Evolutionary conservation across 1,284 basidiomycete genomes (phyloP), one percentile per base, ranked within the genome.

Genomic region (Leucoagaricus sp.): DNA sequence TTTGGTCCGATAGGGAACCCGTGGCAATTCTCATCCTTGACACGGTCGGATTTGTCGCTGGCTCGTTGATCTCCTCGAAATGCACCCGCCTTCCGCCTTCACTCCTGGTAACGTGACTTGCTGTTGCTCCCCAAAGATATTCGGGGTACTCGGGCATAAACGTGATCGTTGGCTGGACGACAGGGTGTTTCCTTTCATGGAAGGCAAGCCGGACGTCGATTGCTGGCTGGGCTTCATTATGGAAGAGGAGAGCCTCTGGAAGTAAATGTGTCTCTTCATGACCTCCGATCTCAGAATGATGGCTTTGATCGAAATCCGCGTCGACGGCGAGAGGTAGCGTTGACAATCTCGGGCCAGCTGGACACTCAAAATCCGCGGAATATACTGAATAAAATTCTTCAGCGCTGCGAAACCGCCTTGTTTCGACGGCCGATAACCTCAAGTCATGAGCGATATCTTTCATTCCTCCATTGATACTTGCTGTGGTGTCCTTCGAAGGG

Each of bases 131-230:
- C 53, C 53, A 48, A 17, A 47, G 34, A 23, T 54, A 40, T 19
- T 19, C 52, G 38, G 52, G 44, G 33, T 17, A 19, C 45, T 38
- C 52, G 21, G 52, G 44, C 33, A 40, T 47, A 15, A 46, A 47
- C 13, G 52, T 54, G 52, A 47, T 40, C 10, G 52, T 29, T 26
- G 52, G 52, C 44, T 40, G 25, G 17, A 15, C 52, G 13, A 54
- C 45, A 6, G 19, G 19, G 19, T 45, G 34, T 2, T 12, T 19
- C 25, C 45, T 29, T 7, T 40, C 23, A 3, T 47, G 26, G 42
- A 47, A 54, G 53, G 44, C 44, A 25, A 54, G 33, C 13, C 44
- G 38, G 9, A 10, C 25, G 19, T 41, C 45, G 7, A 49, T 36
- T 9, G 10, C 15, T 2, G 34, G 13, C 8, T 13, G n/a, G 5